These are phyloP conservation scores for Acaromyces ingoldii DNA, from an alignment of 1,284 basidiomycete genomes.

Conservation along the genomic window DNA sequence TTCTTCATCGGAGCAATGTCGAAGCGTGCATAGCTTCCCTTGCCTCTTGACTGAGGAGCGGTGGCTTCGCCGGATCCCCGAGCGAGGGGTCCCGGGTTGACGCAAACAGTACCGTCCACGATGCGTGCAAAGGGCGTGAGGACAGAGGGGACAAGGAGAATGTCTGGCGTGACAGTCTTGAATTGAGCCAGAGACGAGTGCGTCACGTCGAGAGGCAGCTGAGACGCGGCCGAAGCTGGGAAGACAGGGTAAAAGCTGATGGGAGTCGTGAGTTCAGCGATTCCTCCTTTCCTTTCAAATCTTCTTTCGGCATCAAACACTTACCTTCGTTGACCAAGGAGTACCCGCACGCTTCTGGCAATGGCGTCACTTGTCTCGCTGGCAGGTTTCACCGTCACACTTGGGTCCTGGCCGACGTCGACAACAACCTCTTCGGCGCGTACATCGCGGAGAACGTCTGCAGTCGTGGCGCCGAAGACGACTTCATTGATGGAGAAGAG, in stretches of 20 bases:
- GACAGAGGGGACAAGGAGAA: constrained; percentile 72
- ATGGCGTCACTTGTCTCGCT: constrained; percentile 66
- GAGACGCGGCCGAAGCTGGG: constrained; percentile 69
- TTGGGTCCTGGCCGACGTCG: constrained; percentile 53
- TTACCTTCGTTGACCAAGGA: constrained; percentile 80
- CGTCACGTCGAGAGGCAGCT: constrained; percentile 30
- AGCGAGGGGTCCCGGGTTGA: constrained; percentile 60
- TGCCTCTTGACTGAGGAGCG: background rate
- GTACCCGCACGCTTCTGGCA: constrained; percentile 69
- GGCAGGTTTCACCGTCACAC: constrained; percentile 40
- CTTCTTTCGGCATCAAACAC: constrained; percentile 23
- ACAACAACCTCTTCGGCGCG: constrained; percentile 74
- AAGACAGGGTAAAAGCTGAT: constrained; percentile 91
- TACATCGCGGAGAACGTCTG: constrained; percentile 83
- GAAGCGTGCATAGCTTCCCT: constrained; percentile 7
- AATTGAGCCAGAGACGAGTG: constrained; percentile 34
- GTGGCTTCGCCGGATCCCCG: background rate
- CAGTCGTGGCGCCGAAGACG: constrained; percentile 69
- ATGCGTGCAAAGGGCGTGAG: constrained; percentile 78
- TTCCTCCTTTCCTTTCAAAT: too few relatives aligned
- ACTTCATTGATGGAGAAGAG: constrained; percentile 79
- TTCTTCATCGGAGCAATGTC: constrained; percentile 3
- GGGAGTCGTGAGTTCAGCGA: too few relatives aligned
- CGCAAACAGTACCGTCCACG: constrained; percentile 62
- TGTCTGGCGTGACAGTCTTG: constrained; percentile 61